Evolutionary conservation across 352 stramenopile species (phyloP).

Genomic region (Phytophthora nicotianae): DNA sequence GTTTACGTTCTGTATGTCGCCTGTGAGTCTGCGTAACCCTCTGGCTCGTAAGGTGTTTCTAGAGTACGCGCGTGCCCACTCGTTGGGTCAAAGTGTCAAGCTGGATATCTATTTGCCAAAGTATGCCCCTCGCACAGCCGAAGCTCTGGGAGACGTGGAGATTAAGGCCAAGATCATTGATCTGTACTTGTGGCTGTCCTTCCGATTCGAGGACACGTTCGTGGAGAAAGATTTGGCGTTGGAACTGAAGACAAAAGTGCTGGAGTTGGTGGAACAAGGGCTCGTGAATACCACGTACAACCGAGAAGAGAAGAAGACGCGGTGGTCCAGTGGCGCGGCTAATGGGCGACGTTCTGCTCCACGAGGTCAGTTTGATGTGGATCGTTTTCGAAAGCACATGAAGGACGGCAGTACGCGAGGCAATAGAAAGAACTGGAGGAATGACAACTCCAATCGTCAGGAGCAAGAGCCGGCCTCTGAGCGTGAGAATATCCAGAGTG

Average conservation of each 20-base stretch:
- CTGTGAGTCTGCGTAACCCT: slow-evolving; percentile 77
- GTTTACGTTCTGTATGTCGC: slow-evolving; percentile 92
- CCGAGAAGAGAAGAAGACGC: slow-evolving; percentile 51
- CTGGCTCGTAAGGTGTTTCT: slow-evolving; percentile 80
- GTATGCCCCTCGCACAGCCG: slow-evolving; percentile 73
- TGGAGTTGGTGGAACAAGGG: slow-evolving; percentile 73
- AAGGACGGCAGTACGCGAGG: slow-evolving; percentile 4
- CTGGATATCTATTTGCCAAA: slow-evolving; percentile 83
- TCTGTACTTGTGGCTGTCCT: slow-evolving; percentile 94
- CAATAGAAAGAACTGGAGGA: slow-evolving; percentile 9
- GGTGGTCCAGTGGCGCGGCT: slow-evolving; percentile 30
- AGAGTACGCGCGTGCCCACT: slow-evolving; percentile 86
- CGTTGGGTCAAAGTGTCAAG: slow-evolving; percentile 69
- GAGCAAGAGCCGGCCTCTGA: neutral
- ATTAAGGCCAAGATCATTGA: slow-evolving; percentile 93
- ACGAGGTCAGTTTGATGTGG: slow-evolving; percentile 8
- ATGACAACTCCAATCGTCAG: neutral
- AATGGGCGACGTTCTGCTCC: slow-evolving; percentile 17
- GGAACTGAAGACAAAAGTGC: slow-evolving; percentile 63
- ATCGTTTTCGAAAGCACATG: slow-evolving; percentile 15
- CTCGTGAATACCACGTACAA: slow-evolving; percentile 84
- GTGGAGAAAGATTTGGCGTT: slow-evolving; percentile 70
- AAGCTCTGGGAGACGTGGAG: slow-evolving; percentile 90
- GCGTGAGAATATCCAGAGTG: neutral
- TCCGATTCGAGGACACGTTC: slow-evolving; percentile 90